Evolutionary conservation across 1,139 yeast genomes (phyloP), one percentile per base, ranked within the genome.

Genomic region (Candida sp.): DNA sequence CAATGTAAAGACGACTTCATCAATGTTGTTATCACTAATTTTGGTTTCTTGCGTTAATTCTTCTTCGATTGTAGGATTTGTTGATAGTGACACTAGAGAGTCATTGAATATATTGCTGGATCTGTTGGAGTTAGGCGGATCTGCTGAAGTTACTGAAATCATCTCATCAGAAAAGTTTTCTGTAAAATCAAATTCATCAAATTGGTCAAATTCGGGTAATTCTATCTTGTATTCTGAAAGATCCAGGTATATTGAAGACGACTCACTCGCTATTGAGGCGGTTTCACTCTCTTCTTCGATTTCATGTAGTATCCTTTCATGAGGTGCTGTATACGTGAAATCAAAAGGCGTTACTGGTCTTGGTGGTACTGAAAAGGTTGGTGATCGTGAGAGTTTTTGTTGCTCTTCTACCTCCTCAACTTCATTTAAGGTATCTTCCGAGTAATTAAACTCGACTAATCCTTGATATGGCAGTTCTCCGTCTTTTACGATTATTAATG

Each of bases 401-500:
- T n/a, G n/a, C 5, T 33, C 34, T 36, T 40, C 43, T 8, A 15
- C 35, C 15, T 36, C 43, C 22, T 21, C 15, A 22, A 25, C 34
- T 4, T 37, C 39, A 15, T 15, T 21, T 4, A 43, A 21, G 5
- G 47, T 40, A 37, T 45, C 49, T 36, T 32, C 39, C 1, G 49
- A 42, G 21, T 43, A 39, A 35, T 40, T 4, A 52, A 49, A 9
- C 12, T 43, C n/a, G 46, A 46, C 5, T 45, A 42, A 15, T 12
- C 38, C 21, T 12, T 40, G 22, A 11, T 33, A 30, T n/a, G 15
- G 29, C 21, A 35, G n/a, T n/a, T n/a, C n/a, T 41, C 50, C 53
- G 42, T 63, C 48, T n/a, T 51, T 53, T 43, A 63, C 48, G 11
- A 58, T 46, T 21, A 64, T 52, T 39, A 68, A 58, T 22, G 73